Evolutionary conservation across 2,329 filamentous ascomycete species (phyloP).

Genomic region (Aspergillus novoparasiticus): DNA sequence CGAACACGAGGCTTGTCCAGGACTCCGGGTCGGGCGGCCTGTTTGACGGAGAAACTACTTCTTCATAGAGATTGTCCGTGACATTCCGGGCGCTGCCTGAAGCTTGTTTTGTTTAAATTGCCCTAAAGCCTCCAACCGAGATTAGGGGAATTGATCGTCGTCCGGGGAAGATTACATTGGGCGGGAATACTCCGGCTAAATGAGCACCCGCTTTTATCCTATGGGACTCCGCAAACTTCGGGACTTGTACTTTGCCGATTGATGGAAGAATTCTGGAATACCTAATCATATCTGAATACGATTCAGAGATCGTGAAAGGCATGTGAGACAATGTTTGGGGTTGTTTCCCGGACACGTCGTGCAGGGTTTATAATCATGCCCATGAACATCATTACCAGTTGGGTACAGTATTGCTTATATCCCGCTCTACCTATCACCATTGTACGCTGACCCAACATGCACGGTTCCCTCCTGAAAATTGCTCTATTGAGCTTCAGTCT

Average conservation of each 20-base stretch:
- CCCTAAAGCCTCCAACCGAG: background rate
- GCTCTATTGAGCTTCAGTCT: background rate
- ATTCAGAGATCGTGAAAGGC: fast-evolving
- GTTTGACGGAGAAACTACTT: background rate
- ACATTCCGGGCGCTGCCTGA: background rate
- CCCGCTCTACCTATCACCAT: background rate
- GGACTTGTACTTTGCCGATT: background rate
- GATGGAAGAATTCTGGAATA: background rate
- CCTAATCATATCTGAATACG: background rate
- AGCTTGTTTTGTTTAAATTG: background rate
- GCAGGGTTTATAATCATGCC: background rate
- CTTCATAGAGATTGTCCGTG: background rate
- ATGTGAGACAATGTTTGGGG: background rate
- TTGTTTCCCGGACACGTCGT: too few relatives aligned
- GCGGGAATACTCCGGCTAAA: background rate
- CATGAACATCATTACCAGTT: background rate
- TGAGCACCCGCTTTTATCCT: background rate
- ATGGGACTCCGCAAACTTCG: background rate
- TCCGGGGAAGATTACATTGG: background rate
- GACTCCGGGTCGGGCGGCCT: background rate
- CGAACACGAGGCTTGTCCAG: background rate
- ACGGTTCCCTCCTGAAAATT: too few relatives aligned
- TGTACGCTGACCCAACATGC: background rate
- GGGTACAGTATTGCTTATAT: background rate
- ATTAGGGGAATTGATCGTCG: background rate